Conservation (phyloP, 148 eudicot species). For the Vaccinium vitisidaea region DNA sequence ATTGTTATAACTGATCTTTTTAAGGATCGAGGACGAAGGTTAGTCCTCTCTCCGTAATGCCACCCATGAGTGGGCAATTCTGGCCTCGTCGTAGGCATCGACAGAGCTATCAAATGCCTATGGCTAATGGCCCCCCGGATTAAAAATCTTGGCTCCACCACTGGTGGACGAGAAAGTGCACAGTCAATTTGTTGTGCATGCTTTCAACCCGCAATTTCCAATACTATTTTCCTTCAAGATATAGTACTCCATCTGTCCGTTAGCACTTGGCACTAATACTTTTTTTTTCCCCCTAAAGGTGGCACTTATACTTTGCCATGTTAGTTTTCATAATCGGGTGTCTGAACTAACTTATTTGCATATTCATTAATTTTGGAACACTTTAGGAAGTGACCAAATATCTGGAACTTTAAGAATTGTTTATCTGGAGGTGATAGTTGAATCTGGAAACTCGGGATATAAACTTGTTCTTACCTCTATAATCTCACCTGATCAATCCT, state of each 20-base stretch:
- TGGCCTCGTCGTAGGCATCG: no score
- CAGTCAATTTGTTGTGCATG: constrained; percentile 37
- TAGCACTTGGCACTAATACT: constrained; percentile 28
- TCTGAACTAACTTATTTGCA: not conserved
- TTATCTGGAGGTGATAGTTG: not conserved
- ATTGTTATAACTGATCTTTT: no score
- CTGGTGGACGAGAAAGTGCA: constrained; percentile 25
- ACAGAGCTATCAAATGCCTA: no score
- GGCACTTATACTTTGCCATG: constrained; percentile 14
- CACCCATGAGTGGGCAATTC: no score
- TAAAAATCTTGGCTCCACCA: no score
- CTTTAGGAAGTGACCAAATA: not conserved
- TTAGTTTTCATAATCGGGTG: not conserved
- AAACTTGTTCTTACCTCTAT: not conserved
- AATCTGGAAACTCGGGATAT: not conserved
- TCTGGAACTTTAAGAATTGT: not conserved
- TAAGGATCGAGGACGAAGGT: no score
- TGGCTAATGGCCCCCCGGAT: no score
- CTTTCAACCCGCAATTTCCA: constrained; percentile 45
- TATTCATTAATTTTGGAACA: not conserved
- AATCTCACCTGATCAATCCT: not conserved
- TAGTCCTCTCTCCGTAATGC: no score
- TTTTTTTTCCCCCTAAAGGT: not conserved
- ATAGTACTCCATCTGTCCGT: constrained; percentile 31
- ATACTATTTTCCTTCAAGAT: constrained; percentile 31